A percentile compares a stretch with the other conserved stretches of the same genome.
Conservation (phyloP, 345 rosid genomes). For the Iberis pinnata region DNA sequence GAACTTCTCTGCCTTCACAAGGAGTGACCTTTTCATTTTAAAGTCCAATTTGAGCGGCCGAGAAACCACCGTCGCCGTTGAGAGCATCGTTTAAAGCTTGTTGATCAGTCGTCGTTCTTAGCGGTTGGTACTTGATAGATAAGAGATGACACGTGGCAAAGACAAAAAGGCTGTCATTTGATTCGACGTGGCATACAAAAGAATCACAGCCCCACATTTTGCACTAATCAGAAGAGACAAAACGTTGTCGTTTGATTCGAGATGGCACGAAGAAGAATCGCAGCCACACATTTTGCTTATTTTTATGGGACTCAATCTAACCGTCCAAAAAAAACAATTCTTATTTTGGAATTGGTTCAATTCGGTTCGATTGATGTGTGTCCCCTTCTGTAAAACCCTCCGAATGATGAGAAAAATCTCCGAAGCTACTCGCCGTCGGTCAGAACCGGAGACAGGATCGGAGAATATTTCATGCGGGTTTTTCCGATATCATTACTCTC, state of each 20-base stretch:
- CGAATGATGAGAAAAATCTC: not conserved
- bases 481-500: conserved; percentile 23
- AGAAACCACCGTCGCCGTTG: conserved; percentile 15
- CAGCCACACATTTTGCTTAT: too few relatives aligned
- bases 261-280: too few relatives aligned
- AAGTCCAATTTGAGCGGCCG: not conserved
- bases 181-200: too few relatives aligned
- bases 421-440: conserved; percentile 8
- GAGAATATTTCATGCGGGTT: conserved; percentile 29
- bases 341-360: not conserved
- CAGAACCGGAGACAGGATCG: not conserved
- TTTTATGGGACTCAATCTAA: too few relatives aligned
- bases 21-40: conserved; percentile 1
- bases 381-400: conserved; percentile 17
- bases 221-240: not conserved
- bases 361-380: conserved; percentile 7
- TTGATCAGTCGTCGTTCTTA: conserved; percentile 2
- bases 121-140: conserved; percentile 20
- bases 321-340: too few relatives aligned
- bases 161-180: not conserved
- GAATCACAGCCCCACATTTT: too few relatives aligned
- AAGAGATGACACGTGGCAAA: conserved; percentile 28
- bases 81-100: conserved; percentile 12
- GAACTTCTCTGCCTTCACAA: conserved; percentile 31
- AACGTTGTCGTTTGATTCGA: not conserved